Conservation (phyloP, 352 stramenopile species). For the Pythium grandisporangium region DNA sequence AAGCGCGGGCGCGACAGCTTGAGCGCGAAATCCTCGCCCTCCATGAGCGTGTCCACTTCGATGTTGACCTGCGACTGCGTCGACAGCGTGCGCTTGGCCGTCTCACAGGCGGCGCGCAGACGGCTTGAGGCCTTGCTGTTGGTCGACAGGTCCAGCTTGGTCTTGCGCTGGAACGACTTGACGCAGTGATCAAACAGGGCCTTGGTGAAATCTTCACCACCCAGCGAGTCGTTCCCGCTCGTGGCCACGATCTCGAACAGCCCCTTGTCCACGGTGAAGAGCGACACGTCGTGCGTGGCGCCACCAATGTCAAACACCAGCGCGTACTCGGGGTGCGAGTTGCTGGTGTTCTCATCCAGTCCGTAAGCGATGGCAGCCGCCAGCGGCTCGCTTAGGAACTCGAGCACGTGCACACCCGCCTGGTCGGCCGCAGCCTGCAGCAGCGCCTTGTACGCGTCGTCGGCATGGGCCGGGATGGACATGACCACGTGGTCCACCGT, state of each 20-base stretch:
- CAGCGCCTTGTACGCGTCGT: constrained; percentile 67
- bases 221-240: constrained; percentile 93
- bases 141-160: constrained; percentile 87
- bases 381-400: constrained; percentile 97
- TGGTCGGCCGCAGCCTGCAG: constrained; percentile 73
- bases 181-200: constrained; percentile 96
- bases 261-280: constrained; percentile 96
- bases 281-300: constrained; percentile 95
- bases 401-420: constrained; percentile 93
- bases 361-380: constrained; percentile 98
- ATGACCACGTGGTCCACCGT: constrained; percentile 72
- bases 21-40: constrained; percentile 96
- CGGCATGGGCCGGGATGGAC: constrained; percentile 60
- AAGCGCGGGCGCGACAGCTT: constrained; percentile 95
- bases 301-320: constrained; percentile 98
- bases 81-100: constrained; percentile 96
- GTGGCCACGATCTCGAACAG: constrained; percentile 98
- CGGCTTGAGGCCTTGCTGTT: constrained; percentile 94
- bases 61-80: constrained; percentile 94
- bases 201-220: constrained; percentile 96
- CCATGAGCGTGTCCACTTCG: constrained; percentile 96
- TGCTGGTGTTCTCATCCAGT: constrained; percentile 89
- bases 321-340: constrained; percentile 89
- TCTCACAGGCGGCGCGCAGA: constrained; percentile 93
- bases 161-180: constrained; percentile 93